phyloP scores from a whole-genome alignment of 1,284 basidiomycete genomes.

The Pascua sp. region DNA sequence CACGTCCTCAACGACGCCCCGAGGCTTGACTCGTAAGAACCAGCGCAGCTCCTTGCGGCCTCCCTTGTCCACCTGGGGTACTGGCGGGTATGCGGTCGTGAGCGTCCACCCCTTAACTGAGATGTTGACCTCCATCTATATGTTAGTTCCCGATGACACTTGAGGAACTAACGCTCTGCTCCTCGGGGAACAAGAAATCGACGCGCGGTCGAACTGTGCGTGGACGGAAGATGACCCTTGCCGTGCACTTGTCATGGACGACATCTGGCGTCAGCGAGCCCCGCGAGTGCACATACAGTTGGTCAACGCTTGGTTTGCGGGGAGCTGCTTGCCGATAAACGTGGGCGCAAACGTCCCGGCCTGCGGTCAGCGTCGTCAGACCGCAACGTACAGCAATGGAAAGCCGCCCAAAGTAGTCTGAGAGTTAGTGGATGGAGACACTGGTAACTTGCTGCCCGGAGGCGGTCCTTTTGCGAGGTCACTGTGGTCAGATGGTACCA shows the following conservation, averaged over 20 bases:
- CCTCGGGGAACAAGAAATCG: conserved; percentile 38
- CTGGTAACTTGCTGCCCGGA: conserved; percentile 23
- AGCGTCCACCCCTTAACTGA: conserved; percentile 42
- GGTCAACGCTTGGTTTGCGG: conserved; percentile 37
- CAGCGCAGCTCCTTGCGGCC: conserved; percentile 34
- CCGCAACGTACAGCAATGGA: no score
- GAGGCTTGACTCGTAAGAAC: conserved; percentile 38
- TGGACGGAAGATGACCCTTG: conserved; percentile 41
- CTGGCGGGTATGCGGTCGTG: conserved; percentile 39
- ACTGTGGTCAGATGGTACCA: conserved; percentile 12
- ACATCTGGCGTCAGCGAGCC: conserved; percentile 2
- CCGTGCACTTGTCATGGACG: conserved; percentile 36
- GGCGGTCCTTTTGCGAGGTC: conserved; percentile 37
- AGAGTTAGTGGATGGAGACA: neutral
- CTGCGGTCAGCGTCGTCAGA: conserved; percentile 14
- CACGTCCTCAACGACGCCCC: conserved; percentile 40
- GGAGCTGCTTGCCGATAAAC: conserved; percentile 37
- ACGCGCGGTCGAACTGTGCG: conserved; percentile 35
- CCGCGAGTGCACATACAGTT: conserved; percentile 25
- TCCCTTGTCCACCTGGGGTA: conserved; percentile 27
- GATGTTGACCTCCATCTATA: conserved; percentile 39
- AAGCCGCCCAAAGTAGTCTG: no score
- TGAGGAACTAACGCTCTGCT: conserved; percentile 28
- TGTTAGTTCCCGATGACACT: neutral
- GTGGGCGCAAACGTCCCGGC: conserved; percentile 30